These are phyloP conservation scores for Fusarium armeniacum DNA, from an alignment of 2,329 filamentous ascomycete genomes.

Conservation along the genomic window DNA sequence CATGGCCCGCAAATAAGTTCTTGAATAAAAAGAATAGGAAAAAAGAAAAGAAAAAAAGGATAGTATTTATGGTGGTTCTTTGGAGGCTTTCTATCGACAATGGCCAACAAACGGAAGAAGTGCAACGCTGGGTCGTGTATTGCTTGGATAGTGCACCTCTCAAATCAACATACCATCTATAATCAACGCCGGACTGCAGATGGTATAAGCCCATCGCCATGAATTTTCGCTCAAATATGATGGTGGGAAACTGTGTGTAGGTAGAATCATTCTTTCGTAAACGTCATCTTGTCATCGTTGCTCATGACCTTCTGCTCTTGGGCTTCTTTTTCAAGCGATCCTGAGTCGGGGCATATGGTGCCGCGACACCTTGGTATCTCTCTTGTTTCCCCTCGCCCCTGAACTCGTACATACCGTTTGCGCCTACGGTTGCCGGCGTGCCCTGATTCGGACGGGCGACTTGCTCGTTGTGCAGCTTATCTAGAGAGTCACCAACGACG, in stretches of 20 bases:
- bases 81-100: not conserved
- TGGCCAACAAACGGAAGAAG: not conserved
- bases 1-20: not conserved
- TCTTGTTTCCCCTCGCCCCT: slow-evolving; percentile 61
- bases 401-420: slow-evolving; percentile 66
- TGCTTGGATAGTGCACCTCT: slow-evolving; percentile 16
- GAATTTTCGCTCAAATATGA: slow-evolving; percentile 31
- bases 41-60: not conserved
- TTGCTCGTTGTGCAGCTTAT: slow-evolving; percentile 88
- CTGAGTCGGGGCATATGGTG: slow-evolving; percentile 68
- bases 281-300: slow-evolving; percentile 22
- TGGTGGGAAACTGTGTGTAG: slow-evolving; percentile 3
- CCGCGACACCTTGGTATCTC: slow-evolving; percentile 65
- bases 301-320: slow-evolving; percentile 53
- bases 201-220: slow-evolving; percentile 12
- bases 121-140: slow-evolving; percentile 19
- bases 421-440: slow-evolving; percentile 60
- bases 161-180: slow-evolving; percentile 33
- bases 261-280: slow-evolving; percentile 29
- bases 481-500: slow-evolving; percentile 82
- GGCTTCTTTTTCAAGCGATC: slow-evolving; percentile 62
- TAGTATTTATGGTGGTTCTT: not conserved
- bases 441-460: slow-evolving; percentile 72
- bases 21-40: not conserved
- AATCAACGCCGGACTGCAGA: slow-evolving; percentile 29